Percentiles rank a stretch among this genome's conserved stretches.
phyloP scores from a whole-genome alignment of 192 early-diverging fungal genomes.

The Diversispora epigaea region DNA sequence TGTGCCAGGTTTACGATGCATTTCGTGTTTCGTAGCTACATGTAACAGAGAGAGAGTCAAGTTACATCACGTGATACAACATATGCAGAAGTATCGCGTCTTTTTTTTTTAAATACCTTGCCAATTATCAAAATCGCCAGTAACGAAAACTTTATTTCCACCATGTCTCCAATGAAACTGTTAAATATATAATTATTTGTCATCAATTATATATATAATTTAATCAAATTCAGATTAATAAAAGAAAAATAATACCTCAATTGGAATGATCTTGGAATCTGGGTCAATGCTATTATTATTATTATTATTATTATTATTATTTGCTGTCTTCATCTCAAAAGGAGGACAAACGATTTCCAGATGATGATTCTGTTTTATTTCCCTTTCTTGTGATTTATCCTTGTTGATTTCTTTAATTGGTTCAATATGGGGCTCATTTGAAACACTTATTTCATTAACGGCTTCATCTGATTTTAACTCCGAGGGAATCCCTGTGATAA shows the following conservation, averaged over 20 bases:
- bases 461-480: conserved; percentile 9
- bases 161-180: conserved; percentile 38
- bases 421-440: background rate
- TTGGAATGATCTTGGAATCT: background rate
- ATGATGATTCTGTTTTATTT: background rate
- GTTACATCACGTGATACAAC: background rate
- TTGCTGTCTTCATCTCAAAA: conserved; percentile 19
- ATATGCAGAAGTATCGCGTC: background rate
- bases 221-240: background rate
- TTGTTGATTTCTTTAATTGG: background rate
- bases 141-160: conserved; percentile 34
- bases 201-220: background rate
- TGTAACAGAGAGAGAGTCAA: background rate
- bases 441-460: background rate
- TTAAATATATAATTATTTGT: background rate
- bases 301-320: background rate
- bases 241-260: background rate
- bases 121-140: conserved; percentile 41
- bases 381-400: background rate
- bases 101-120: conserved; percentile 18
- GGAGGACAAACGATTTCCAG: background rate
- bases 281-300: background rate
- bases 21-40: conserved; percentile 17
- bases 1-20: background rate
- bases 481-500: background rate